Conservation (phyloP, 805 yeast genomes). For the Jamesozyma lodderae region DNA sequence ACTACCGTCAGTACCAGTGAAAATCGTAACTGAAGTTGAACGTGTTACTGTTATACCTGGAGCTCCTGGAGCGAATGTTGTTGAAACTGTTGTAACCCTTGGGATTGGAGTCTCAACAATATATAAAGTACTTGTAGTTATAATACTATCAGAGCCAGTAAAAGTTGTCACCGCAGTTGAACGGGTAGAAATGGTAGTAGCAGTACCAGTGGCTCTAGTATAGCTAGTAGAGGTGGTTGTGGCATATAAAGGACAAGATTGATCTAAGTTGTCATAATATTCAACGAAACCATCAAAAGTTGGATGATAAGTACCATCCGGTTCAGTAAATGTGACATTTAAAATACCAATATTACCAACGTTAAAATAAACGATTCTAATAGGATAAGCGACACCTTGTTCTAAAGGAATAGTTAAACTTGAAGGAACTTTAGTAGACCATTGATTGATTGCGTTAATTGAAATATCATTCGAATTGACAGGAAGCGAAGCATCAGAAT, state of each 20-base stretch:
- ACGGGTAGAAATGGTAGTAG: background rate
- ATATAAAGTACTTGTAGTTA: background rate
- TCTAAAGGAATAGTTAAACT: background rate
- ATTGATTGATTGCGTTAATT: background rate
- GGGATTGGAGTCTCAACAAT: background rate
- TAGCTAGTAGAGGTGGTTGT: background rate
- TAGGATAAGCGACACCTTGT: conserved; percentile 13
- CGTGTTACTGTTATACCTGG: too few relatives aligned
- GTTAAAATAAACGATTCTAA: conserved; percentile 14
- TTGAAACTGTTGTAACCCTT: too few relatives aligned
- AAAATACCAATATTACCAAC: conserved; percentile 3
- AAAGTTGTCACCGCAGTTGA: background rate
- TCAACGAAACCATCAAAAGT: background rate
- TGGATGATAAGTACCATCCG: conserved; percentile 1
- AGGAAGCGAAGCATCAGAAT: background rate
- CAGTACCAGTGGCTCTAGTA: background rate
- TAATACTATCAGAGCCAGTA: background rate
- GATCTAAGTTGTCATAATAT: background rate
- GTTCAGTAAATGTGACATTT: conserved; percentile 2
- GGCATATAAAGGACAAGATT: background rate
- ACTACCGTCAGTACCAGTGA: too few relatives aligned
- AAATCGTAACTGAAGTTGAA: too few relatives aligned
- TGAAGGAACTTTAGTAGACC: background rate
- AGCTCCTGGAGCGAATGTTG: too few relatives aligned
- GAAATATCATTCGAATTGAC: background rate